Evolutionary conservation across 108 stramenopile species (phyloP).

Genomic region (Nitzschia putrida): DNA sequence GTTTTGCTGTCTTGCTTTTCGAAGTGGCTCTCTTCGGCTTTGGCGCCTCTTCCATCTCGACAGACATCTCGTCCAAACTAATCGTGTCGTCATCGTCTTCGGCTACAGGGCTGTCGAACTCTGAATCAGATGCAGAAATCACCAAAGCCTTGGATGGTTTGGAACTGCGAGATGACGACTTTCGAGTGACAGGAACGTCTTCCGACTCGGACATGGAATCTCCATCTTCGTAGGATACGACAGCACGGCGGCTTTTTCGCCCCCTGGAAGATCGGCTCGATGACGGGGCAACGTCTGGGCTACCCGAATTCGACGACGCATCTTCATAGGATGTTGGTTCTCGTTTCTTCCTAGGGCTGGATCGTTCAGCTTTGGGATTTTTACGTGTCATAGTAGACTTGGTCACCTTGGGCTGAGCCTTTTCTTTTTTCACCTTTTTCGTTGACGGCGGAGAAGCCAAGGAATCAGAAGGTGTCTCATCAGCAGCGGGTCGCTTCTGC

Average conservation of each 20-base stretch:
- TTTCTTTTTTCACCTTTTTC: not conserved
- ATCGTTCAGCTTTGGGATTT: not conserved
- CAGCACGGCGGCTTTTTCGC: not conserved
- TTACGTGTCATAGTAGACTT: not conserved
- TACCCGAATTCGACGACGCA: not conserved
- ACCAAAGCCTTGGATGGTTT: not conserved
- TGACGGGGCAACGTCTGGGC: not conserved
- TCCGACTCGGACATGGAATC: constrained; percentile 15
- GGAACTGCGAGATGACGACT: not conserved
- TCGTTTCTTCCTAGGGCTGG: constrained; percentile 2
- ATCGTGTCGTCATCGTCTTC: constrained; percentile 12
- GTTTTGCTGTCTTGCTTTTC: not conserved
- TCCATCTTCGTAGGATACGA: not conserved
- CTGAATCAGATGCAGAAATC: constrained; percentile 3
- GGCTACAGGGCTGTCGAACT: constrained; percentile 1
- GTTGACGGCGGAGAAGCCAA: not conserved
- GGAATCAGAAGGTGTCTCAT: not conserved
- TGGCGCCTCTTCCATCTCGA: not conserved
- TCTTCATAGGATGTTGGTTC: constrained; percentile 6
- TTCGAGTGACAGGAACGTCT: not conserved
- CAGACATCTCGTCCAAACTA: constrained; percentile 3
- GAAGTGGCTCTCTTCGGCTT: not conserved
- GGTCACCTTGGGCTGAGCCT: not conserved
- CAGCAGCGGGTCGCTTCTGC: not conserved
- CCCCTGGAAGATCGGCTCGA: not conserved